Conservation (phyloP, 1,284 basidiomycete species). For the Fistulina hepatica region DNA sequence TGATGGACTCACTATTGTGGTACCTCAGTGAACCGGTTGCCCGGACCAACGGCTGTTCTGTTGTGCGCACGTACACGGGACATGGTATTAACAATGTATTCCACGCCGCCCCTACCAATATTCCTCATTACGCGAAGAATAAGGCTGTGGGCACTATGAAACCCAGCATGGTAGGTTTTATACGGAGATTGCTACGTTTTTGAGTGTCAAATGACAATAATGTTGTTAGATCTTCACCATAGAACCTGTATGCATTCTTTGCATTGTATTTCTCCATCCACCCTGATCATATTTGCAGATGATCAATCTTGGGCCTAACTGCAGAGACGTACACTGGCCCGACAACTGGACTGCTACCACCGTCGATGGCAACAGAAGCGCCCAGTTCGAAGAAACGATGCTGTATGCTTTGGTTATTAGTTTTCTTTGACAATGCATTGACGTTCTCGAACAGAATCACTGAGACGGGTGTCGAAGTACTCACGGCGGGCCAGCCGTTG, state of each 20-base stretch:
- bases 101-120: conserved; percentile 56
- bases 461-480: conserved; percentile 81
- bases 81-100: conserved; percentile 86
- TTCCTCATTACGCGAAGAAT: conserved; percentile 79
- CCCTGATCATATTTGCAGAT: conserved; percentile 40
- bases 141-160: conserved; percentile 80
- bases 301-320: conserved; percentile 77
- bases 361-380: conserved; percentile 75
- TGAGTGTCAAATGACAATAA: background rate
- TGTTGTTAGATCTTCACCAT: conserved; percentile 51
- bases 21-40: conserved; percentile 66
- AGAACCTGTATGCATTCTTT: conserved; percentile 67
- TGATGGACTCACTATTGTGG: background rate
- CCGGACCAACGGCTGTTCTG: conserved; percentile 67
- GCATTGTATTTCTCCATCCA: background rate
- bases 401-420: conserved; percentile 45
- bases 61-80: conserved; percentile 82
- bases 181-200: conserved; percentile 9
- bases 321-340: conserved; percentile 69
- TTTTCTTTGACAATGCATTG: conserved; percentile 9
- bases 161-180: conserved; percentile 56
- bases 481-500: conserved; percentile 45
- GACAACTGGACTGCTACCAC: conserved; percentile 94
- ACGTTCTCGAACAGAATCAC: conserved; percentile 62
- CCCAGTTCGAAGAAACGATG: conserved; percentile 89